A percentile compares a stretch with the other conserved stretches of the same genome.
Evolutionary conservation across 768 basidiomycete genomes (phyloP).

Genomic region (Crucibulum laeve): DNA sequence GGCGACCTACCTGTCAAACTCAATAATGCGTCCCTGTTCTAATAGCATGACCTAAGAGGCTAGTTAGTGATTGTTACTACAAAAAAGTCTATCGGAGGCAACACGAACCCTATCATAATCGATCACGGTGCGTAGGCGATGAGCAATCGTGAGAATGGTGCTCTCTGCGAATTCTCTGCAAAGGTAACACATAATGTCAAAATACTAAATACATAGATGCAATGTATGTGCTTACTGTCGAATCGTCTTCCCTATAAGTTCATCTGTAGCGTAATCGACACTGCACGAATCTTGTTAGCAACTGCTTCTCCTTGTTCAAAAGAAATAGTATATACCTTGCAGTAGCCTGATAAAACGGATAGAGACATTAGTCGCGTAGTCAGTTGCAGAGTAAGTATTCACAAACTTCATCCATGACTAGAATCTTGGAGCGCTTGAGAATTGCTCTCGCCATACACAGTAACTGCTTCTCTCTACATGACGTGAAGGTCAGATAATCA

Average conservation of each 20-base stretch:
- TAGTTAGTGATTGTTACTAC: neutral
- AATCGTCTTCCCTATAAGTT: slow-evolving; percentile 79
- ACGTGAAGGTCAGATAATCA: neutral
- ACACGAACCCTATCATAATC: slow-evolving; percentile 73
- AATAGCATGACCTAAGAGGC: slow-evolving; percentile 69
- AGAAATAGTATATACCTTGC: slow-evolving; percentile 42
- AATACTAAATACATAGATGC: slow-evolving; percentile 7
- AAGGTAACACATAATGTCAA: neutral
- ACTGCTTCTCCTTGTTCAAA: slow-evolving; percentile 8
- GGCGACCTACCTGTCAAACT: slow-evolving; percentile 55
- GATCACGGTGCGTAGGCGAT: slow-evolving; percentile 74
- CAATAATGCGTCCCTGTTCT: slow-evolving; percentile 73
- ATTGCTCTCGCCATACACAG: slow-evolving; percentile 83
- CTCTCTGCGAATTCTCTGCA: slow-evolving; percentile 72
- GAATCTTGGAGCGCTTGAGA: slow-evolving; percentile 61
- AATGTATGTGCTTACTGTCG: slow-evolving; percentile 53
- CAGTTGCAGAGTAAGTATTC: slow-evolving; percentile 48
- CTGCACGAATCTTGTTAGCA: slow-evolving; percentile 21
- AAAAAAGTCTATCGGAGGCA: slow-evolving; percentile 1
- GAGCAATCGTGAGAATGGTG: slow-evolving; percentile 84
- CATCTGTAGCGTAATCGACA: slow-evolving; percentile 87
- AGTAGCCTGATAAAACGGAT: slow-evolving; percentile 44
- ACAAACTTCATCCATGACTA: slow-evolving; percentile 74
- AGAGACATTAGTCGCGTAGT: too few species aligned
- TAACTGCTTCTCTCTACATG: slow-evolving; percentile 57